Conservation (phyloP, 257 asterid species). For the Eustoma russellianum region DNA sequence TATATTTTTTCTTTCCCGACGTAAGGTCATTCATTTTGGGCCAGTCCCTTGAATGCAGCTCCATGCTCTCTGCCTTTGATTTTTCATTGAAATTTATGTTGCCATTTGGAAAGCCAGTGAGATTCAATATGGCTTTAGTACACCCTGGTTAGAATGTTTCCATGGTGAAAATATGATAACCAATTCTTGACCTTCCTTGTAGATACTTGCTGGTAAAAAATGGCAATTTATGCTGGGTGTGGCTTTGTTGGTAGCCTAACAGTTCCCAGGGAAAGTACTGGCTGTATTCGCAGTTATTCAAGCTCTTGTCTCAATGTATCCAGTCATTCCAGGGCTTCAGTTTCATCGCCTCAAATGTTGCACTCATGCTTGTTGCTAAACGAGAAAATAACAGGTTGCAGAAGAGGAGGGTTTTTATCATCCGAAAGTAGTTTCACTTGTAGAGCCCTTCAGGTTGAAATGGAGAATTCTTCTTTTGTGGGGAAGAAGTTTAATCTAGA, state of each 20-base stretch:
- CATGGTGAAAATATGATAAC: too few relatives aligned
- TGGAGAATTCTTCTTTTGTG: conserved; percentile 15
- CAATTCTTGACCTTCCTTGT: too few relatives aligned
- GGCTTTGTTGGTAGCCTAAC: conserved; percentile 13
- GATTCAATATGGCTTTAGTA: too few relatives aligned
- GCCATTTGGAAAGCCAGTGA: too few relatives aligned
- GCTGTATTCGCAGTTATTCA: conserved; percentile 17
- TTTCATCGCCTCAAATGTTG: conserved; percentile 17
- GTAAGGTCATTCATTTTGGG: too few relatives aligned
- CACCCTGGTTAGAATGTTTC: too few relatives aligned
- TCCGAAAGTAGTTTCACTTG: conserved; percentile 26
- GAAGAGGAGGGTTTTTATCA: conserved; percentile 12
- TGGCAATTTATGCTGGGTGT: conserved; percentile 36
- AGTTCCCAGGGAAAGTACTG: conserved; percentile 17
- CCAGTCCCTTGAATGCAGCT: too few relatives aligned
- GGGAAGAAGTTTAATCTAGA: conserved; percentile 64
- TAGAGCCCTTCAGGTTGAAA: conserved; percentile 41
- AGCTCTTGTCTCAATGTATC: conserved; percentile 12
- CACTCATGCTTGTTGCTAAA: conserved; percentile 9
- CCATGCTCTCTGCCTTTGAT: too few relatives aligned
- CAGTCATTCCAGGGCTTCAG: conserved; percentile 6
- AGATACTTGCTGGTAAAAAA: conserved; percentile 1
- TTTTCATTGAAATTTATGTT: too few relatives aligned
- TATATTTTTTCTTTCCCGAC: too few relatives aligned
- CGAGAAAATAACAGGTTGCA: conserved; percentile 11